Percentiles rank a stretch among this genome's conserved stretches.
phyloP scores from a whole-genome alignment of 139 green algal genomes.

The Chlamydomonas incerta region DNA sequence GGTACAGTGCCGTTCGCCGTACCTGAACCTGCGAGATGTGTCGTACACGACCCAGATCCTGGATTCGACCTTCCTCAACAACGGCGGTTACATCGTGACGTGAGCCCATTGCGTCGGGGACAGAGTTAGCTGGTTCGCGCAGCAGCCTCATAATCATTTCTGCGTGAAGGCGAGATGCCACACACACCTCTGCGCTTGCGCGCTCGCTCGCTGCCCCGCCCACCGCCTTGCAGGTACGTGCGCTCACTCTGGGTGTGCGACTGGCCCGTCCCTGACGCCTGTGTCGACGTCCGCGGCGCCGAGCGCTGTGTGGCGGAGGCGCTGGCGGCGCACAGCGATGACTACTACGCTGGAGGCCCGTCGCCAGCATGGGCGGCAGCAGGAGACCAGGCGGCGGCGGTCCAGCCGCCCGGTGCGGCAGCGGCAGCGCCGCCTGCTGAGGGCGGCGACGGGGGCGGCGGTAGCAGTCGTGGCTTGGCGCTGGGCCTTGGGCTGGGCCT shows the following conservation, averaged over 20 bases:
- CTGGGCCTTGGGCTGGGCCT: slow-evolving; percentile 4
- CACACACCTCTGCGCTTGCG: too few relatives aligned
- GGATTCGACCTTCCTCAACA: slow-evolving; percentile 1
- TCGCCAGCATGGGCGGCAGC: too few relatives aligned
- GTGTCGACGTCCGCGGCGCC: neutral
- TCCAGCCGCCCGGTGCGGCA: neutral
- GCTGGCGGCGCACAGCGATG: neutral
- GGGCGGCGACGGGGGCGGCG: neutral
- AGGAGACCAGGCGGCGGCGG: neutral
- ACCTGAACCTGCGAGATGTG: neutral
- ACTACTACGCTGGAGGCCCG: too few relatives aligned
- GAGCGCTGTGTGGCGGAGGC: neutral
- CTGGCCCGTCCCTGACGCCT: neutral
- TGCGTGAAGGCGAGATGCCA: too few relatives aligned
- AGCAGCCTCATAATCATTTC: too few relatives aligned
- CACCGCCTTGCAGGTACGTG: neutral
- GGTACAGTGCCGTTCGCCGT: neutral
- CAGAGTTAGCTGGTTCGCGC: too few relatives aligned
- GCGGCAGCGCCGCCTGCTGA: neutral
- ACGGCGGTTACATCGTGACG: slow-evolving; percentile 4
- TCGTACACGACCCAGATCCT: slow-evolving; percentile 17
- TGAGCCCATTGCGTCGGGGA: neutral
- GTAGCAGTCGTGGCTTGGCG: neutral
- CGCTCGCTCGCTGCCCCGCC: too few relatives aligned
- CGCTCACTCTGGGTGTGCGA: neutral